Evolutionary conservation across 805 yeast genomes (phyloP).

Genomic region (Candida verbasci): DNA sequence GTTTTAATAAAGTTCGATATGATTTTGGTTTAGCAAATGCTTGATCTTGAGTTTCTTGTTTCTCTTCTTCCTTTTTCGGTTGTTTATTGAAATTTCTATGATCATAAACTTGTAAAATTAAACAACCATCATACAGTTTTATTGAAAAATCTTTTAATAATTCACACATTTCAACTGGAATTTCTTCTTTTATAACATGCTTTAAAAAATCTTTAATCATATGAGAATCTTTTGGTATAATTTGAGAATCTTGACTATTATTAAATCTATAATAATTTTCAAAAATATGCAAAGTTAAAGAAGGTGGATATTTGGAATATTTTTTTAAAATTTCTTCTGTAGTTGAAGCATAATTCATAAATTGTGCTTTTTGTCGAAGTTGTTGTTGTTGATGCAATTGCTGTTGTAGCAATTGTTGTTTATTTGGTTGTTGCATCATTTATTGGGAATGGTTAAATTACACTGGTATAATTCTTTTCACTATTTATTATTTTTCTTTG

Average conservation of each 20-base stretch:
- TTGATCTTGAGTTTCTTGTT: slow-evolving; percentile 5
- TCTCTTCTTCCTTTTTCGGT: slow-evolving; percentile 5
- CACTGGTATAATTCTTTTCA: too few relatives aligned
- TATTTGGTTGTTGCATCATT: neutral
- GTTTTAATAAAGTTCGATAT: slow-evolving; percentile 72
- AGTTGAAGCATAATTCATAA: slow-evolving; percentile 62
- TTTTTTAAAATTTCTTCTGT: slow-evolving; percentile 70
- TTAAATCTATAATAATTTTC: slow-evolving; percentile 91
- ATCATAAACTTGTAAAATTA: slow-evolving; percentile 82
- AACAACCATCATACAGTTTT: slow-evolving; percentile 82
- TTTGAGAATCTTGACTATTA: slow-evolving; percentile 74
- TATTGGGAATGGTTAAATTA: too few relatives aligned
- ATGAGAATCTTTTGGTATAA: slow-evolving; percentile 72
- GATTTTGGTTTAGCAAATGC: slow-evolving; percentile 54
- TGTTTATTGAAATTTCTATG: slow-evolving; percentile 53
- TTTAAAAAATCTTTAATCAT: slow-evolving; percentile 75
- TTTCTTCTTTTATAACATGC: slow-evolving; percentile 73
- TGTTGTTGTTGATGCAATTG: slow-evolving; percentile 18
- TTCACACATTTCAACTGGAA: slow-evolving; percentile 87
- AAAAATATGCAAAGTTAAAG: slow-evolving; percentile 84
- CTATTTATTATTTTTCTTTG: too few relatives aligned
- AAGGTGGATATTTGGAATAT: slow-evolving; percentile 72
- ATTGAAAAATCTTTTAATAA: slow-evolving; percentile 83
- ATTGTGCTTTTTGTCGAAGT: slow-evolving; percentile 20
- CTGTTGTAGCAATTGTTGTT: slow-evolving; percentile 12